Conservation (phyloP, 495 filamentous ascomycete species). For the Penicillium atrosanguineum region DNA sequence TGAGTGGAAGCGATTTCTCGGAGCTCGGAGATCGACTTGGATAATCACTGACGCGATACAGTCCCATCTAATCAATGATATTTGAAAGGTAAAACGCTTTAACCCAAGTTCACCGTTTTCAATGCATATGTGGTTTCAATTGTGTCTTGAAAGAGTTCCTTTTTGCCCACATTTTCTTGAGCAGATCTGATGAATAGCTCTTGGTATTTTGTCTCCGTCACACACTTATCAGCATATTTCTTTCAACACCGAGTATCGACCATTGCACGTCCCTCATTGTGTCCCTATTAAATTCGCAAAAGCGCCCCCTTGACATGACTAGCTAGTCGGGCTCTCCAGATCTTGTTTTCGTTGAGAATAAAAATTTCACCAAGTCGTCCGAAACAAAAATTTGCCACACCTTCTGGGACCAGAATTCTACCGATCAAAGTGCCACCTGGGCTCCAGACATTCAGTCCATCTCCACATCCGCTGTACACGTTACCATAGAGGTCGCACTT, state of each 20-base stretch:
- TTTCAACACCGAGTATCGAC: not conserved
- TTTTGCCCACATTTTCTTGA: not conserved
- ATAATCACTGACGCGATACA: not conserved
- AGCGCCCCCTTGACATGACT: conserved; percentile 33
- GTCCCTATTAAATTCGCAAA: no score
- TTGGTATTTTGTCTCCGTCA: not conserved
- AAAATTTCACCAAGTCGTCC: conserved; percentile 41
- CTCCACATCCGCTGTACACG: conserved; percentile 58
- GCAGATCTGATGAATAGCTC: no score
- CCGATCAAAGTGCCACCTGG: conserved; percentile 56
- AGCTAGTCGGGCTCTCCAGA: conserved; percentile 38
- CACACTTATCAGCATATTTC: not conserved
- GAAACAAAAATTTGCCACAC: conserved; percentile 47
- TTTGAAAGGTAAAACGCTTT: no score
- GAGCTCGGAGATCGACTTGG: not conserved
- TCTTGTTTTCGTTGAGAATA: conserved; percentile 36
- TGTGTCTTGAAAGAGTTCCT: not conserved
- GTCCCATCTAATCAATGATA: not conserved
- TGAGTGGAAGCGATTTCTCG: not conserved
- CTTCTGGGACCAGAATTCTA: conserved; percentile 45
- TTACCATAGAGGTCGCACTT: conserved; percentile 59
- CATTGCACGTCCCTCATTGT: no score
- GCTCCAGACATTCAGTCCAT: conserved; percentile 62
- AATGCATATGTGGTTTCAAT: not conserved
- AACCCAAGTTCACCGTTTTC: not conserved